Evolutionary conservation across 768 basidiomycete genomes (phyloP).

Genomic region (Suillus lakei): DNA sequence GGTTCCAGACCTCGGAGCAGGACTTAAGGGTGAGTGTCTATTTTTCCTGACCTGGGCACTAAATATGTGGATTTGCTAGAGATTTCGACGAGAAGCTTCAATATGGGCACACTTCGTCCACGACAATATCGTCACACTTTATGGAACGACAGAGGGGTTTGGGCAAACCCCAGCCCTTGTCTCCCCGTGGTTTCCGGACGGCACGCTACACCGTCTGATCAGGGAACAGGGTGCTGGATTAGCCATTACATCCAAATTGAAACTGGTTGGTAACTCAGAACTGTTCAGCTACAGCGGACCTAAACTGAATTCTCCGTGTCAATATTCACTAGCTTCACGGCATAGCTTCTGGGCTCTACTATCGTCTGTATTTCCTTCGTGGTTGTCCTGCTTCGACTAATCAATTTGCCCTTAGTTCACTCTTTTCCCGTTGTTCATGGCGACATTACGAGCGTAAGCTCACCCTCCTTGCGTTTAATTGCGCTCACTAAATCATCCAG

Average conservation of each 20-base stretch:
- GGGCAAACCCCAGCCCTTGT: background rate
- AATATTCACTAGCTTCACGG: slow-evolving; percentile 17
- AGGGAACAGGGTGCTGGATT: background rate
- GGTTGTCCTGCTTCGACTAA: background rate
- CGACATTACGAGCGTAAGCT: slow-evolving; percentile 19
- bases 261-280: background rate
- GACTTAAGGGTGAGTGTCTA: background rate
- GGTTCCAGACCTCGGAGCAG: too few relatives aligned
- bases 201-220: background rate
- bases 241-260: background rate
- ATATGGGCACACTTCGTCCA: slow-evolving; percentile 25
- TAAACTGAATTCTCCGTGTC: background rate
- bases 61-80: slow-evolving; percentile 5
- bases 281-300: background rate
- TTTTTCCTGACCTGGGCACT: background rate
- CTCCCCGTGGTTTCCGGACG: slow-evolving; percentile 6
- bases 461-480: background rate
- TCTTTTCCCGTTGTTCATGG: slow-evolving; percentile 20
- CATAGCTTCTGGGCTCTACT: slow-evolving; percentile 21
- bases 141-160: slow-evolving; percentile 18
- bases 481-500: slow-evolving; percentile 2
- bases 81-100: slow-evolving; percentile 20
- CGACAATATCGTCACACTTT: slow-evolving; percentile 23
- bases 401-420: slow-evolving; percentile 17
- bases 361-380: background rate